phyloP scores from a whole-genome alignment of 768 basidiomycete species.

The Punctularia strigosozonata region DNA sequence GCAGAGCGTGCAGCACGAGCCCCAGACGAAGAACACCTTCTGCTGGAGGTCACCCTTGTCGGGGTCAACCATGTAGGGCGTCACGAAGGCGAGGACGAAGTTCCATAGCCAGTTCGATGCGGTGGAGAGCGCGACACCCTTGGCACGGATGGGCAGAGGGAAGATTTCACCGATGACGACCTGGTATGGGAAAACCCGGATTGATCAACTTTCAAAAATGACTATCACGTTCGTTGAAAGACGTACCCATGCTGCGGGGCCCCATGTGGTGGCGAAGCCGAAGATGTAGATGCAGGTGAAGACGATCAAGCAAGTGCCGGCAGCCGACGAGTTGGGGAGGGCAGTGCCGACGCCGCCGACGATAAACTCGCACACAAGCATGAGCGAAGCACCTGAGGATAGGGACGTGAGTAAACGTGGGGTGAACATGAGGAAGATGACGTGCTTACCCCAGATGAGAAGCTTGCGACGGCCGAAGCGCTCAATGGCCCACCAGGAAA shows the following conservation, averaged over 20 bases:
- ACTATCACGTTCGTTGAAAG: conserved; percentile 1
- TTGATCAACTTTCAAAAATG: conserved; percentile 4
- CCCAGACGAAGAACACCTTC: conserved; percentile 38
- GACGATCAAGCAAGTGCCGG: conserved; percentile 41
- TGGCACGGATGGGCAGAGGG: conserved; percentile 18
- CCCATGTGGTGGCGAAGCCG: not conserved
- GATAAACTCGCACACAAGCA: conserved; percentile 56
- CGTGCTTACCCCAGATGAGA: too few relatives aligned
- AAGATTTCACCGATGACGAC: conserved; percentile 21
- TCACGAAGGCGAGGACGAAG: conserved; percentile 33
- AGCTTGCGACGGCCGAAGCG: conserved; percentile 51
- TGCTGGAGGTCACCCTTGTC: conserved; percentile 33
- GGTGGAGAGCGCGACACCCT: conserved; percentile 20
- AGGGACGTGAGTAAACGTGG: conserved; percentile 30
- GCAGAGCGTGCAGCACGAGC: conserved; percentile 33
- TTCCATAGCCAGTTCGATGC: conserved; percentile 21
- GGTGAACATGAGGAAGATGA: too few relatives aligned
- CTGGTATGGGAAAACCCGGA: conserved; percentile 23
- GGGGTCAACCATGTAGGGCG: conserved; percentile 46
- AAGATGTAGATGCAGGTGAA: conserved; percentile 61
- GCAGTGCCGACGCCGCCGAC: conserved; percentile 59
- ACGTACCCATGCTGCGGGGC: conserved; percentile 24
- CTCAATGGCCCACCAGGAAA: conserved; percentile 65
- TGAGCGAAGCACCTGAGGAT: conserved; percentile 61
- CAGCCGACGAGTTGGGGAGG: conserved; percentile 29